phyloP scores from a whole-genome alignment of 257 asterid genomes.

The Catharanthus roseus region DNA sequence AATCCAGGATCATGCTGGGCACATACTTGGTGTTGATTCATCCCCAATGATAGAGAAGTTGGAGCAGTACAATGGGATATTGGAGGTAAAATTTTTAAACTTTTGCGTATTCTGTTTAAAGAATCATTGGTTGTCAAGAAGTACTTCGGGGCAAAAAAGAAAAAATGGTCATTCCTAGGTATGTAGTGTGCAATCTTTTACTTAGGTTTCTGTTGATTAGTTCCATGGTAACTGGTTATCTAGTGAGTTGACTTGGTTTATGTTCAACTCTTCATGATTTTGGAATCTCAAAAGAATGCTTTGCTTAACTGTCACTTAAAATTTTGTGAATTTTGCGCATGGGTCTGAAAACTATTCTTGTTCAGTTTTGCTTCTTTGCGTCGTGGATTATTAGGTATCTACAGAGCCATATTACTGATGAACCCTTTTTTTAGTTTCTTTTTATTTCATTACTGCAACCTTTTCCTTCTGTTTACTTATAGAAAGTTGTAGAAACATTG shows the following conservation, averaged over 20 bases:
- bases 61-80: slow-evolving; percentile 76
- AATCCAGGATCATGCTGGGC: slow-evolving; percentile 95
- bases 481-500: slow-evolving; percentile 69
- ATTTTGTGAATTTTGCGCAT: background rate
- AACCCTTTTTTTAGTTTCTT: background rate
- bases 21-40: slow-evolving; percentile 91
- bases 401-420: background rate
- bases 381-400: background rate
- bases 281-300: background rate
- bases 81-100: slow-evolving; percentile 41
- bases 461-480: slow-evolving; percentile 23
- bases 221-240: background rate
- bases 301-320: background rate
- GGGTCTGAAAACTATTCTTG: background rate
- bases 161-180: background rate
- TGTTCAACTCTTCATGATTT: background rate
- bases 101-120: background rate
- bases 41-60: slow-evolving; percentile 70
- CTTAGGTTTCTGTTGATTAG: background rate
- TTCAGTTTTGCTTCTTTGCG: background rate
- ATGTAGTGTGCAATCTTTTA: background rate
- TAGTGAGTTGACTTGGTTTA: background rate
- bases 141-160: background rate
- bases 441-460: slow-evolving; percentile 2
- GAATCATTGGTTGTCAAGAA: background rate